Conservation (phyloP, 2,329 filamentous ascomycete genomes). For the Hypoxylon sp. region DNA sequence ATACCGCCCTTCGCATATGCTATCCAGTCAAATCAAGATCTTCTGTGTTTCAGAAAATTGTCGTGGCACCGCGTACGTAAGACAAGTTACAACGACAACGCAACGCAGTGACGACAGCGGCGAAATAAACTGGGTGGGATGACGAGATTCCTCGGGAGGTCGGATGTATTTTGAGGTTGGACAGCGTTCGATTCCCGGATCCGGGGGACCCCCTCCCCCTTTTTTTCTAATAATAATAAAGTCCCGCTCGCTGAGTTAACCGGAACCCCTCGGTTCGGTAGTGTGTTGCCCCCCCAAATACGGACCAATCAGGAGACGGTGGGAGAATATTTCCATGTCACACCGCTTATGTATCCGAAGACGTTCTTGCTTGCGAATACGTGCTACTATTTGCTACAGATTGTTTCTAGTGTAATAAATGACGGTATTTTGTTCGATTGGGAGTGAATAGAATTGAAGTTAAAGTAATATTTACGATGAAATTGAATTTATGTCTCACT, state of each 20-base stretch:
- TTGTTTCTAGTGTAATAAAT: background rate
- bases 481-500: constrained; percentile 1
- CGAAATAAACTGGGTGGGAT: constrained; percentile 1
- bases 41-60: background rate
- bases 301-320: constrained; percentile 28
- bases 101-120: constrained; percentile 5
- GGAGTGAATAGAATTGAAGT: background rate
- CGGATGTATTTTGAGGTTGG: constrained; percentile 16
- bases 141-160: constrained; percentile 3
- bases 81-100: constrained; percentile 8
- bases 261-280: constrained; percentile 38
- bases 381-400: background rate
- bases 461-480: background rate
- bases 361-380: constrained; percentile 4
- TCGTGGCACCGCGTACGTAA: constrained; percentile 12
- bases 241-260: constrained; percentile 16
- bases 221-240: constrained; percentile 28
- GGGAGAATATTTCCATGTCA: constrained; percentile 15
- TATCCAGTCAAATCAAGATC: too few relatives aligned
- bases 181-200: constrained; percentile 4
- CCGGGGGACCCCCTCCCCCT: constrained; percentile 13
- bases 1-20: background rate
- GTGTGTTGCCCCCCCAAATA: constrained; percentile 23
- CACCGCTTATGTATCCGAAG: constrained; percentile 28
- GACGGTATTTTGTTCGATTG: background rate